Base-by-base conservation (phyloP, 208 protist species). In the Wallacemonas rigidus region DNA sequence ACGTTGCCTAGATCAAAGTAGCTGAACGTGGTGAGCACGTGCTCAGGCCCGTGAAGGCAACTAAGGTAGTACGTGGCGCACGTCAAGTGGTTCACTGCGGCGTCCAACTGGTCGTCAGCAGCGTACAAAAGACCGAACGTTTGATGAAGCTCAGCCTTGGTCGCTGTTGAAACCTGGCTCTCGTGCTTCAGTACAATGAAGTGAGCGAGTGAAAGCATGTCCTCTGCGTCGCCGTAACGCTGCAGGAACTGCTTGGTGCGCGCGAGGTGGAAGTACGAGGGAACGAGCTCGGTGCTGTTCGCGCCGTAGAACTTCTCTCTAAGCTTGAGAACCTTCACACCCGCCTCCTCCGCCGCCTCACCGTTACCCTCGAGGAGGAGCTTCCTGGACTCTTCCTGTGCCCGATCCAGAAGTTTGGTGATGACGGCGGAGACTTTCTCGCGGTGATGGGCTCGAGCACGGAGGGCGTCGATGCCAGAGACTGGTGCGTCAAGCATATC, bases 1-100 rank as follows among this genome's bases (percentile, higher is more conserved):
- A 97, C 90, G 76, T 97, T 97, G 51, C 85, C 92, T 9, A 97
- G 77, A 67, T 97, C 92, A 77, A 97, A 97, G 78, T 95, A 97
- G 53, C 88, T 92, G 76, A 95, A 97, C 44, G 88, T 89, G 44
- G 92, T 97, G 35, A 95, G 79, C 2, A 95, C 74, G 73, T 93
- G 79, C 57, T 88, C 57, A 15, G 90, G 76, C 8, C 92, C 92
- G 77, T 97, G 80, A n/a, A 95, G 62, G 26, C 83, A 74, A 63
- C 86, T 94, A 12, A 97, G 78, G 75, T 94, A 97, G 74, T 97
- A 97, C 15, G 87, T 92, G 36, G 92, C 87, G 40, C 78, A 83
- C n/a, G 88, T 90, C 36, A 97, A 74, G 58, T 97, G 92, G 67
- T 93, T 85, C 48, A 93, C 71, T 17, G 92, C 86, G 4, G 79